A percentile compares a stretch with the other conserved stretches of the same genome.
These are phyloP conservation scores for Phanerodontia chrysosporium DNA, from an alignment of 768 basidiomycete species.

Conservation along the genomic window DNA sequence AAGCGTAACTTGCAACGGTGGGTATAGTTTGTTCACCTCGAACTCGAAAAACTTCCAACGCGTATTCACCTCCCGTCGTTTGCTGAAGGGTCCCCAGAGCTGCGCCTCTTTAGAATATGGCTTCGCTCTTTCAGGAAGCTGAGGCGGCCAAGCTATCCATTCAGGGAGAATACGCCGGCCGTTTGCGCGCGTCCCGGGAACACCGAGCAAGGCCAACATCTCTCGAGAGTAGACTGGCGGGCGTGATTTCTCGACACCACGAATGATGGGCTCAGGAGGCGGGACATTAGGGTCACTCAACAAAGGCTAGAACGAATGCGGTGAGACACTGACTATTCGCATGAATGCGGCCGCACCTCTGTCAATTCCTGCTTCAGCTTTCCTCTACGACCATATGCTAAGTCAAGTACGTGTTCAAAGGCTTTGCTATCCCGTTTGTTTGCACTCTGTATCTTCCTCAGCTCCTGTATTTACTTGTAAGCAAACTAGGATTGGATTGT, in stretches of 20 bases:
- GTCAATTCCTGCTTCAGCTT: constrained; percentile 66
- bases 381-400: constrained; percentile 76
- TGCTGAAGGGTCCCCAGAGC: constrained; percentile 64
- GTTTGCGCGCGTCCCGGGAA: constrained; percentile 35
- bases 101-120: constrained; percentile 53
- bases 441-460: constrained; percentile 40
- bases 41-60: constrained; percentile 59
- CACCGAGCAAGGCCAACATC: constrained; percentile 59
- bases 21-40: constrained; percentile 51
- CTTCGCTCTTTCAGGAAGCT: constrained; percentile 53
- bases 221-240: constrained; percentile 65
- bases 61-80: constrained; percentile 69
- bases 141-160: constrained; percentile 46
- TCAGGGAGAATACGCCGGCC: constrained; percentile 40
- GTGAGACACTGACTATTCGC: constrained; percentile 7
- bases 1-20: constrained; percentile 55
- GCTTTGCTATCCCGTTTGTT: constrained; percentile 45
- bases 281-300: constrained; percentile 41
- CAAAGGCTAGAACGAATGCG: constrained; percentile 49
- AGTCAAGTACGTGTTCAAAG: constrained; percentile 55
- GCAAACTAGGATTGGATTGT: neutral
- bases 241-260: constrained; percentile 46
- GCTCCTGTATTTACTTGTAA: neutral
- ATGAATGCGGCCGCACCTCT: no score
- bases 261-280: constrained; percentile 46